A percentile compares a stretch with the other conserved stretches of the same genome.
Evolutionary conservation across 192 early-diverging fungal genomes (phyloP).

Genomic region (Backusella mclennaniae): DNA sequence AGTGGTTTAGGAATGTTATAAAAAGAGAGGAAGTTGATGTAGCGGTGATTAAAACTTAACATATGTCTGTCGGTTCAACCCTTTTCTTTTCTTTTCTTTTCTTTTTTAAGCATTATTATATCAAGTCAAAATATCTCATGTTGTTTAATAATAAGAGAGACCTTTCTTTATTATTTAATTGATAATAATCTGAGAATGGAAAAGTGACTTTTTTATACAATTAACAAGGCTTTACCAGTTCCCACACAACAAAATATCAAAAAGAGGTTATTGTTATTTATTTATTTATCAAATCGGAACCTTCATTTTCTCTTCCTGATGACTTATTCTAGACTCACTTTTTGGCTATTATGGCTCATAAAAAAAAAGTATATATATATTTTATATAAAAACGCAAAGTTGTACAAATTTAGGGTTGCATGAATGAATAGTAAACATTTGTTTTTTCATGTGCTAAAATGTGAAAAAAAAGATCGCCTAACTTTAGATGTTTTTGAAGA

Average conservation of each 20-base stretch:
- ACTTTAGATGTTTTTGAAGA: background rate
- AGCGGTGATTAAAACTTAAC: background rate
- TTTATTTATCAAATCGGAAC: background rate
- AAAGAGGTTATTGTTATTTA: background rate
- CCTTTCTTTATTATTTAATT: background rate
- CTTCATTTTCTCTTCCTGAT: background rate
- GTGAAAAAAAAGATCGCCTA: background rate
- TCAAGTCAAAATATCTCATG: background rate
- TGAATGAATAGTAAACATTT: constrained; percentile 3
- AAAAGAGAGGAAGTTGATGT: background rate
- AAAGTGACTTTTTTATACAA: background rate
- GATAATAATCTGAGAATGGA: background rate
- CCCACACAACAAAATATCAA: background rate
- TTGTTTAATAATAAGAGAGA: background rate
- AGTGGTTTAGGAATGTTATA: background rate
- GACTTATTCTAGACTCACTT: background rate
- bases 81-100: no score
- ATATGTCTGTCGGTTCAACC: background rate
- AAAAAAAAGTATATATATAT: background rate
- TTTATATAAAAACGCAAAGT: background rate
- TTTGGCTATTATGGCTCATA: background rate
- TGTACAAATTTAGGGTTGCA: background rate
- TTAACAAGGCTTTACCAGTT: background rate
- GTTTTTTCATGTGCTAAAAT: constrained; percentile 1
- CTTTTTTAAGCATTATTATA: no score